Evolutionary conservation across 805 yeast genomes (phyloP), one percentile per base, ranked within the genome.

Genomic region (Candida tammaniensis): DNA sequence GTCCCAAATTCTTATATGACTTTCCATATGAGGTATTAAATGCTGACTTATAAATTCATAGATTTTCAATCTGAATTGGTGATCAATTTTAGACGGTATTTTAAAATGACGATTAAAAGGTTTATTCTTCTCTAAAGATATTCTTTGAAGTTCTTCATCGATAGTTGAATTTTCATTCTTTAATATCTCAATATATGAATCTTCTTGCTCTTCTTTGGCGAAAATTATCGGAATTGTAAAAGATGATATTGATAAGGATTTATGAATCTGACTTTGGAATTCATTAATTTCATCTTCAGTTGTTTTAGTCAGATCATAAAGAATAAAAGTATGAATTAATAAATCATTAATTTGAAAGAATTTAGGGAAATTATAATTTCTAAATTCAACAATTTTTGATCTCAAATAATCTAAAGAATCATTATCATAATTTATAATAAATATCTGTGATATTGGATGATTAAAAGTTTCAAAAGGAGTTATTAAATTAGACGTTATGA

Each of bases 391-490:
- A 15, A 86, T 59, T 24, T 78, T 53, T 13, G 71, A 73, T 33
- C 82, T 69, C 4, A 93, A 78, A n/a, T 61, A 57, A 9, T 74
- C 79, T 20, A 76, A 55, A 0, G 72, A 40, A 37, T 80, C 85
- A 10, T 58, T 44, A 15, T 76, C 53, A 33, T 40, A 68, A 15
- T 86, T 75, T 3, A 87, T 65, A 1, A 81, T 80, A 32, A 87
- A 69, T 10, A 91, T 53, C 26, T 88, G 83, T 2, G 86, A 72
- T 2, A 87, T 74, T 0, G 97, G 97, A 52, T 89, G 96, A 45
- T 84, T 80, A 55, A 88, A 80, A 4, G 87, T 80, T 55, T 91
- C 97, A 52, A 85, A 86, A 2, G 91, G 80, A 2, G 86, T 77
- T 7, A 85, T 59, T 6, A 71, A 70, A 10, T 76, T 70, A 9